Evolutionary conservation across 768 basidiomycete genomes (phyloP).

Genomic region (Paxillus ammoniavirescens): DNA sequence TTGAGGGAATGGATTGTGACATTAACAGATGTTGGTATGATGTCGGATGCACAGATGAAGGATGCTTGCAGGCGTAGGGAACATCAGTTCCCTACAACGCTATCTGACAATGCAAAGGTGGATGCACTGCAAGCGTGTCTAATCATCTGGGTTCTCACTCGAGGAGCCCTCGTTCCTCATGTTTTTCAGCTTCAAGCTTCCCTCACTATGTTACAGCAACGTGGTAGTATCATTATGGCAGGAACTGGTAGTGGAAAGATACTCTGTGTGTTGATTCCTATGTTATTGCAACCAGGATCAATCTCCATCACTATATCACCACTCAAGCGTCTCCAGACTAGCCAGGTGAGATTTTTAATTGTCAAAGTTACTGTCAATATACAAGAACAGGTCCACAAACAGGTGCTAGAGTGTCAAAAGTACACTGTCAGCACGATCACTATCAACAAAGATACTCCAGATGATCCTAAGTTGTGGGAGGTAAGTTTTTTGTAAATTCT

Average conservation of each 20-base stretch:
- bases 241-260: neutral
- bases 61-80: too few relatives aligned
- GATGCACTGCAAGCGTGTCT: neutral
- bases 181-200: conserved; percentile 1
- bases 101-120: neutral
- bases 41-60: too few relatives aligned
- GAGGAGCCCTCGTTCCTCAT: neutral
- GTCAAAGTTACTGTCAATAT: too few relatives aligned
- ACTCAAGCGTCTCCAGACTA: neutral
- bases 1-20: too few relatives aligned
- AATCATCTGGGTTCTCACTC: neutral
- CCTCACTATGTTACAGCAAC: neutral
- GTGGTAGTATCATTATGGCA: neutral
- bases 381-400: too few relatives aligned
- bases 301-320: neutral
- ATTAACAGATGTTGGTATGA: too few relatives aligned
- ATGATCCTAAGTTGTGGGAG: neutral
- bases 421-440: neutral
- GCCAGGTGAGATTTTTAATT: neutral
- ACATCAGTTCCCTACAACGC: too few relatives aligned
- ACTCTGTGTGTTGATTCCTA: neutral
- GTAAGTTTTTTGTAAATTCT: too few relatives aligned
- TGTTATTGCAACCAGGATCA: neutral
- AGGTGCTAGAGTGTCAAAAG: neutral
- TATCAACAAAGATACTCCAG: neutral